Percentiles rank a stretch among this genome's conserved stretches.
Evolutionary conservation across 2,329 filamentous ascomycete species (phyloP).

Genomic region (Aspergillus melleus): DNA sequence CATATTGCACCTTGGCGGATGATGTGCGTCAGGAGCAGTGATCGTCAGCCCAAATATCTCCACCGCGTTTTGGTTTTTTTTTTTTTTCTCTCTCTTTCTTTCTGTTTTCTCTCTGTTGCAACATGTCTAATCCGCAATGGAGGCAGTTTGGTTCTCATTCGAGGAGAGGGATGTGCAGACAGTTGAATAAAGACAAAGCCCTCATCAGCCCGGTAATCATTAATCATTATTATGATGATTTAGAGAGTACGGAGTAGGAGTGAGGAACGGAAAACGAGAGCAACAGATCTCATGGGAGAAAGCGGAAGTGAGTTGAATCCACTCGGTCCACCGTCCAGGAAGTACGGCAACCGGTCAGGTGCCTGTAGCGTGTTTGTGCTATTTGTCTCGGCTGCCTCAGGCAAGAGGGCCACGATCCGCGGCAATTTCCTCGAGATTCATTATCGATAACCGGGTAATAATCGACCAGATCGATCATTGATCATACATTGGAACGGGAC

Average conservation of each 20-base stretch:
- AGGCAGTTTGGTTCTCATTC: too few relatives aligned
- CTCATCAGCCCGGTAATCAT: not conserved
- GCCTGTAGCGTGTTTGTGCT: too few relatives aligned
- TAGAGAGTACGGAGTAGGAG: not conserved
- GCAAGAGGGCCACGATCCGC: not conserved
- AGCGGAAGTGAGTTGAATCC: not conserved
- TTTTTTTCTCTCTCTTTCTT: not conserved
- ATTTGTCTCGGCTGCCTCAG: not conserved
- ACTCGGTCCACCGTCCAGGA: not conserved
- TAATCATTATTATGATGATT: not conserved
- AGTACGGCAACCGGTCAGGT: not conserved
- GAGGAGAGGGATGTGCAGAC: too few relatives aligned
- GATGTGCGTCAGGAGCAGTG: conserved; percentile 25
- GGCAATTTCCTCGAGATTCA: not conserved
- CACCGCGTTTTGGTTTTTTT: not conserved
- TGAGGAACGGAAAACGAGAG: too few relatives aligned
- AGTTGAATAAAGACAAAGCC: too few relatives aligned
- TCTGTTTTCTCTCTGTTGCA: not conserved
- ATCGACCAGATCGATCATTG: not conserved
- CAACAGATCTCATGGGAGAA: not conserved
- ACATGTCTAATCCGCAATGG: not conserved
- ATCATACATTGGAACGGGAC: not conserved
- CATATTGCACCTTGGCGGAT: conserved; percentile 18
- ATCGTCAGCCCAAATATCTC: conserved; percentile 10
- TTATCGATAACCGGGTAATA: not conserved